These are phyloP conservation scores for Jamesozyma gamospora DNA, from an alignment of 805 yeast genomes.

Conservation along the genomic window DNA sequence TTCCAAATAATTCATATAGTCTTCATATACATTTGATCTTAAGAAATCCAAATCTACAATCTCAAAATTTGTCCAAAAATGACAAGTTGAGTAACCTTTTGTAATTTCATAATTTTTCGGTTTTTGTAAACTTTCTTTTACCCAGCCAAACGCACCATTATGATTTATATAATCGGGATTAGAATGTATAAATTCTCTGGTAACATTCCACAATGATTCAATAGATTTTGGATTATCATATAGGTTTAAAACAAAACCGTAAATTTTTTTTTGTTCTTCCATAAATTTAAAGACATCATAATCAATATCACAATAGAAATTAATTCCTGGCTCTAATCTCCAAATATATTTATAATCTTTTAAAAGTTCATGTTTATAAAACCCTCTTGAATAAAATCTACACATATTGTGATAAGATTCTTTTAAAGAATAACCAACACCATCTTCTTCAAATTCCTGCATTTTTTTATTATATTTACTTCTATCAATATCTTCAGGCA, in stretches of 20 bases:
- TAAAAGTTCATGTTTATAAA: slow-evolving; percentile 71
- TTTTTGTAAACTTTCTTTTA: slow-evolving; percentile 46
- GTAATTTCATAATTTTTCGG: slow-evolving; percentile 37
- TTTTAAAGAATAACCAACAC: slow-evolving; percentile 73
- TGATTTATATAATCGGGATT: slow-evolving; percentile 45
- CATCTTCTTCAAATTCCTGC: slow-evolving; percentile 70
- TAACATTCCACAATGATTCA: slow-evolving; percentile 72
- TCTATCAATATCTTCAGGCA: not conserved
- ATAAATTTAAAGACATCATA: slow-evolving; percentile 86
- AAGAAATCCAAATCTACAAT: slow-evolving; percentile 63
- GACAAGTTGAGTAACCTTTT: slow-evolving; percentile 51
- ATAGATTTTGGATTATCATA: slow-evolving; percentile 80
- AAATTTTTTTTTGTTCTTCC: slow-evolving; percentile 57
- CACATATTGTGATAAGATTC: slow-evolving; percentile 91
- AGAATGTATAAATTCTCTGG: slow-evolving; percentile 49
- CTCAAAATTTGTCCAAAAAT: slow-evolving; percentile 77
- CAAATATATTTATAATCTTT: slow-evolving; percentile 82
- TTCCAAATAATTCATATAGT: slow-evolving; percentile 56
- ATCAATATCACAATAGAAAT: slow-evolving; percentile 81
- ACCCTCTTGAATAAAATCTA: slow-evolving; percentile 77
- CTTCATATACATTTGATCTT: slow-evolving; percentile 46
- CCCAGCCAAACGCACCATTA: slow-evolving; percentile 54
- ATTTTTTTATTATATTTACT: slow-evolving; percentile 29
- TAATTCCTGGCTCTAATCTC: slow-evolving; percentile 91
- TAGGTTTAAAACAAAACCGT: slow-evolving; percentile 79